Conservation (phyloP, 2,329 filamentous ascomycete species). For the Aspergillus sp. region DNA sequence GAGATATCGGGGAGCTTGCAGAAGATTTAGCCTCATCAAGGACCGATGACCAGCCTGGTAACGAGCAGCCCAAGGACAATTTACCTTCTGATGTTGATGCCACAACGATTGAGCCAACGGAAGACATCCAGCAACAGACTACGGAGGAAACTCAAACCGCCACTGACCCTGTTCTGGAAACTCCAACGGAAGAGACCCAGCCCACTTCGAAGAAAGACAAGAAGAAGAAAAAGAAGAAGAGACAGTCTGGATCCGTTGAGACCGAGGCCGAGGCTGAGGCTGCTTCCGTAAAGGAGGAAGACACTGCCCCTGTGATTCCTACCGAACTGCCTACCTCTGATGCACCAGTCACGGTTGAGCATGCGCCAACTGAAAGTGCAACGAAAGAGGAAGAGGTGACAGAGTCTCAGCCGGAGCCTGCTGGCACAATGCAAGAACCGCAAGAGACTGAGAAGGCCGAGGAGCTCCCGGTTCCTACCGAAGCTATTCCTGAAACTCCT, state of each 20-base stretch:
- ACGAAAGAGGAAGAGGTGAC: background rate
- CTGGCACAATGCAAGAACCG: background rate
- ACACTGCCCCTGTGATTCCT: background rate
- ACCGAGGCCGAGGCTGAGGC: background rate
- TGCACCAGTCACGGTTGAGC: background rate
- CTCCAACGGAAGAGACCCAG: conserved; percentile 10
- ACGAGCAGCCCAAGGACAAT: background rate
- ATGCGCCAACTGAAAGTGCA: background rate
- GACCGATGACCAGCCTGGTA: background rate
- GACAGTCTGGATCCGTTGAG: conserved; percentile 17
- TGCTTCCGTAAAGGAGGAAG: background rate
- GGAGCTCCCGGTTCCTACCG: background rate
- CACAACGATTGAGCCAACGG: background rate
- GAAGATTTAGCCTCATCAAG: background rate
- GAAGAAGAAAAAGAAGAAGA: conserved; percentile 33
- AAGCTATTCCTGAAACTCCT: background rate
- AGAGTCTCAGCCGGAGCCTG: background rate
- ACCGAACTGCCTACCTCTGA: background rate
- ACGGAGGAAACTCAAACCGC: background rate
- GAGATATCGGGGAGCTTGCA: background rate
- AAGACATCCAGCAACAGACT: background rate
- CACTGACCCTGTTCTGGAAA: background rate
- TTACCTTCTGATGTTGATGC: background rate
- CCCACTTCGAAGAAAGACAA: conserved; percentile 24
- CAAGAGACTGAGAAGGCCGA: background rate